These are phyloP conservation scores for Incumbomyces delicatus DNA, from an alignment of 2,329 filamentous ascomycete genomes.

Conservation along the genomic window DNA sequence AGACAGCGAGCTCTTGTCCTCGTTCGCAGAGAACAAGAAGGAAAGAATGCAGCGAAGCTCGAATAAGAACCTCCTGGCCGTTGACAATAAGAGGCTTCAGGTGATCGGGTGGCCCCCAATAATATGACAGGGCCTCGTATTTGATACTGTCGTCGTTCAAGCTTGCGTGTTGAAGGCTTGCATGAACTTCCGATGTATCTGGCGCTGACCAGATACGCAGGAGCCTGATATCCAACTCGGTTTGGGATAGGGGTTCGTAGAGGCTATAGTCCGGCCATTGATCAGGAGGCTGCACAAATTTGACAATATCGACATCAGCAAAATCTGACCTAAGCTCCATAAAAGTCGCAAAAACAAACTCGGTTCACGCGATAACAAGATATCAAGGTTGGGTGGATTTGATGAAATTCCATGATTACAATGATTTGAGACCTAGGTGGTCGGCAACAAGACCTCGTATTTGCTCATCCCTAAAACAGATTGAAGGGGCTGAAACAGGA, in stretches of 20 bases:
- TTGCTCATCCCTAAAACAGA: too few species aligned
- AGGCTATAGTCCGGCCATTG: slow-evolving; percentile 1
- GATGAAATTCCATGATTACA: too few species aligned
- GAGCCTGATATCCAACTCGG: neutral
- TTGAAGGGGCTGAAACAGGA: too few species aligned
- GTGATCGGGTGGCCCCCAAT: slow-evolving; percentile 9
- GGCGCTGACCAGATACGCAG: neutral
- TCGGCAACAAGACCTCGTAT: too few species aligned
- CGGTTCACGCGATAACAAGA: too few species aligned
- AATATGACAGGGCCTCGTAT: slow-evolving; percentile 15
- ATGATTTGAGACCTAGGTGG: too few species aligned
- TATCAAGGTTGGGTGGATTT: too few species aligned
- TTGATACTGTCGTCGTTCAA: slow-evolving; percentile 4
- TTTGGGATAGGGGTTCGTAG: neutral
- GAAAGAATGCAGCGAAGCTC: slow-evolving; percentile 8
- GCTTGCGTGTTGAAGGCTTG: neutral
- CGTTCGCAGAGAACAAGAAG: neutral
- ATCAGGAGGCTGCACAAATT: slow-evolving; percentile 25
- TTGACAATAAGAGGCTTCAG: slow-evolving; percentile 7
- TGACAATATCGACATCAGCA: neutral
- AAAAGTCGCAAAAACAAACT: too few species aligned
- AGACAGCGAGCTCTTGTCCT: slow-evolving; percentile 1
- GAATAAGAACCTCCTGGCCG: slow-evolving; percentile 7
- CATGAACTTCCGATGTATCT: neutral
- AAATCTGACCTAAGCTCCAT: neutral